Percentiles rank a stretch among this genome's conserved stretches.
Conservation (phyloP, 1,284 basidiomycete genomes). For the Austropuccinia psidii region DNA sequence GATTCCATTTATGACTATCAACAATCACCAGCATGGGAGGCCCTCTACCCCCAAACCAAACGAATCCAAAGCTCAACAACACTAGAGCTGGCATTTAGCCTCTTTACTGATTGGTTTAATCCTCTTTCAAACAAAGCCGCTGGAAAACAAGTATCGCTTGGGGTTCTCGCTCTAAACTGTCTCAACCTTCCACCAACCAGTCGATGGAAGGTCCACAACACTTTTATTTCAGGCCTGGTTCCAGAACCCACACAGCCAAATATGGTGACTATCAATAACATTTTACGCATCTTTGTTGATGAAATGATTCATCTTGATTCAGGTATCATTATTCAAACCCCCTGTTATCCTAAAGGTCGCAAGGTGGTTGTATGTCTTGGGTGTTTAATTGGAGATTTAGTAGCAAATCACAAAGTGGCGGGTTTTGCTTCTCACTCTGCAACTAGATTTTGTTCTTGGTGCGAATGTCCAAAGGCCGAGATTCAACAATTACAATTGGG, state of each 20-base stretch:
- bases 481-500: too few species aligned
- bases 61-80: too few species aligned
- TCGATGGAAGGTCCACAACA: background rate
- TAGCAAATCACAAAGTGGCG: background rate
- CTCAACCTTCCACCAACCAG: background rate
- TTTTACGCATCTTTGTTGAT: background rate
- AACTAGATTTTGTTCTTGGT: background rate
- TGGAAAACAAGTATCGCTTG: background rate
- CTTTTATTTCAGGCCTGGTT: conserved; percentile 1
- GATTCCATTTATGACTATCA: background rate
- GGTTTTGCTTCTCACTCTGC: conserved; percentile 6
- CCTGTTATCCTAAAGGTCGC: background rate
- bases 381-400: background rate
- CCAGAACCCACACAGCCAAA: background rate
- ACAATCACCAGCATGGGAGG: background rate
- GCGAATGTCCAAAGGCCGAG: background rate
- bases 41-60: too few species aligned
- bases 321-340: background rate
- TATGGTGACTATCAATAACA: background rate
- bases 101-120: conserved; percentile 15
- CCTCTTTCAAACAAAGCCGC: background rate
- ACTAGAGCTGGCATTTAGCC: background rate
- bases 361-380: background rate
- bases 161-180: background rate
- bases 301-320: background rate